Conservation (phyloP, 1,139 yeast genomes). For the Taphrina populina region DNA sequence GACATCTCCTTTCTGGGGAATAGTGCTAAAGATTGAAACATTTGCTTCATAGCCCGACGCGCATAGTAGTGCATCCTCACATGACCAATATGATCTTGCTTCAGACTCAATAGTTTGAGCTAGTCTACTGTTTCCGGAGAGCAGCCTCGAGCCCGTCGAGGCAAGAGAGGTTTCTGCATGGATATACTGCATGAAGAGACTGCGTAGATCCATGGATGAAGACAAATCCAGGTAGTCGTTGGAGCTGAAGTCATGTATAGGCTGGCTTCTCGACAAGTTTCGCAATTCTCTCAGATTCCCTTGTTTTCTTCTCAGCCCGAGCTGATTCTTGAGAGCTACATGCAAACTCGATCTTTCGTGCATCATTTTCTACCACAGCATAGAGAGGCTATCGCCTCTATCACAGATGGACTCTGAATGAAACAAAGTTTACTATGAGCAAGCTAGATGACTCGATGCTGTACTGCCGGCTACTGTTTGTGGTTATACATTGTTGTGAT, state of each 20-base stretch:
- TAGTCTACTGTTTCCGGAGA: slow-evolving; percentile 42
- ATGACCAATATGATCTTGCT: slow-evolving; percentile 40
- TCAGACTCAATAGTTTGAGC: slow-evolving; percentile 40
- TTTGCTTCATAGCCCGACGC: slow-evolving; percentile 44
- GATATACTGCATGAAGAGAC: not conserved
- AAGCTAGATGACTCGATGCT: no score
- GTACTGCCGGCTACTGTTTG: no score
- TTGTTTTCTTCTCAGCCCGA: not conserved
- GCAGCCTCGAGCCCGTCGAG: slow-evolving; percentile 43
- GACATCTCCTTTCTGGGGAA: slow-evolving; percentile 42
- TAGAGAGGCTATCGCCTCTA: no score
- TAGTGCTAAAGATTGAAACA: slow-evolving; percentile 41
- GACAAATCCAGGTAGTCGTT: slow-evolving; percentile 41
- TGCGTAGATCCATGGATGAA: slow-evolving; percentile 3
- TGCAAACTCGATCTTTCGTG: not conserved
- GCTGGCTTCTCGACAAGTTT: not conserved
- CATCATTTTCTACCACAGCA: no score
- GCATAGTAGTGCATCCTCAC: slow-evolving; percentile 41
- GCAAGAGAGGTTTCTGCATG: slow-evolving; percentile 37
- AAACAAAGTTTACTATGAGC: no score
- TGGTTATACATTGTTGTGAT: no score
- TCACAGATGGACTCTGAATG: no score
- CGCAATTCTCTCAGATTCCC: slow-evolving; percentile 12
- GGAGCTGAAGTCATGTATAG: slow-evolving; percentile 41
- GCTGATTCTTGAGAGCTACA: not conserved